Base-by-base conservation (phyloP, 2,329 filamentous ascomycete genomes). In the Huntiella abstrusa region DNA sequence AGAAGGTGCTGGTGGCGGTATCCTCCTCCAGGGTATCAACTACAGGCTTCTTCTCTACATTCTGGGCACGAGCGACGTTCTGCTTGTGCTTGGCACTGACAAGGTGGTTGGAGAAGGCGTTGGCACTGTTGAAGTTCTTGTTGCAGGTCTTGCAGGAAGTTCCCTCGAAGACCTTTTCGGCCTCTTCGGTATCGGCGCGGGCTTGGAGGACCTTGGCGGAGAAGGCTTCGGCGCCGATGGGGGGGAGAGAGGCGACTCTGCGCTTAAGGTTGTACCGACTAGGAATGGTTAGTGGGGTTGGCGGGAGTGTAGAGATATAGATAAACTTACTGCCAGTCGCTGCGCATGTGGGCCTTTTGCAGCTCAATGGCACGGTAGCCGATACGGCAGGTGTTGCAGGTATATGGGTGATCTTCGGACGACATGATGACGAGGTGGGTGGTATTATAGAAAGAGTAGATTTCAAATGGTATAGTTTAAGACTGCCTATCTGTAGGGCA, bases 381-480 rank as follows among this genome's bases (percentile, higher is more conserved):
- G 55, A 98, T 87, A 61, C 94, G 85, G 60, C 91, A 98, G 49
- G 87, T 91, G 64, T 96, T 98, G 76, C 91, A 98, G 47, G 88
- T 96, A 65, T 88, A 98, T 1, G 91, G 88, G 60, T 95, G 85
- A 19, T 79, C 70, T 32, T 72, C 57, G 10, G 48, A 32, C 19
- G 48, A 49, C 48, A 49, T 49, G 15, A 16, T 44, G 34, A 16
- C 4, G 13, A 5, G 3, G 16, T 43, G 33, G 11, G 2, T 16
- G 33, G 12, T 33, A 12, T 6, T 13, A n/a, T 15, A 17, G 15
- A 13, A 43, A 3, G 4, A 36, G 15, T 36, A n/a, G 34, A n/a
- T 36, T 16, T 16, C 15, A 15, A 15, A 17, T 22, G 5, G 38
- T 12, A 40, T n/a, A 22, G 6, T 41, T 41, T 41, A 12, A 19